Conservation (phyloP, 768 basidiomycete species). For the Phaeolepiota aurea region DNA sequence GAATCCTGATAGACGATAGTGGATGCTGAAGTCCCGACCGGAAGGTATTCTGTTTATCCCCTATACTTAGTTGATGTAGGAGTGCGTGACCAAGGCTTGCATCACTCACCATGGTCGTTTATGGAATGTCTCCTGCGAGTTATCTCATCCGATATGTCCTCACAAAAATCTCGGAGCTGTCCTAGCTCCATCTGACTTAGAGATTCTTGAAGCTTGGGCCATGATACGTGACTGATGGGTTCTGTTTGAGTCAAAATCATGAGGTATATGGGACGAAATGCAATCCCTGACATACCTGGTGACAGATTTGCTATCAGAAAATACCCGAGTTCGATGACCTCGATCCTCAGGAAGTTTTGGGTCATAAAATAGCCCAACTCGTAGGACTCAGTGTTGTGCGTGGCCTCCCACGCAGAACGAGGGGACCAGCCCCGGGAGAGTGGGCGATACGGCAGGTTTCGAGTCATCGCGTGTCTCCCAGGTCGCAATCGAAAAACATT, state of each 20-base stretch:
- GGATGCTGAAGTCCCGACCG: neutral
- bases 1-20: neutral
- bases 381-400: too few species aligned
- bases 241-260: neutral
- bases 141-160: neutral
- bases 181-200: neutral
- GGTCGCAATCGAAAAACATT: too few species aligned
- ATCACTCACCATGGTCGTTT: too few species aligned
- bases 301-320: neutral
- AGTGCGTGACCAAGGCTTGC: neutral
- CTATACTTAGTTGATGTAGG: neutral
- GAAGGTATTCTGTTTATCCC: neutral
- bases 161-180: neutral
- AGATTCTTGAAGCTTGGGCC: neutral
- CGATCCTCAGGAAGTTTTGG: neutral
- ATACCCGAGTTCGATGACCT: neutral
- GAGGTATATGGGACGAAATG: neutral
- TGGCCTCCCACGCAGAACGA: too few species aligned
- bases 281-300: neutral
- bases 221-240: neutral
- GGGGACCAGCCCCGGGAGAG: too few species aligned
- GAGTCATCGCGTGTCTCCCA: too few species aligned
- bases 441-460: too few species aligned
- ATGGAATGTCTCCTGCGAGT: neutral
- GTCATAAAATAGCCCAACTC: too few species aligned